These are phyloP conservation scores for Sporothrix inflata DNA, from an alignment of 2,329 filamentous ascomycete species.

Conservation along the genomic window DNA sequence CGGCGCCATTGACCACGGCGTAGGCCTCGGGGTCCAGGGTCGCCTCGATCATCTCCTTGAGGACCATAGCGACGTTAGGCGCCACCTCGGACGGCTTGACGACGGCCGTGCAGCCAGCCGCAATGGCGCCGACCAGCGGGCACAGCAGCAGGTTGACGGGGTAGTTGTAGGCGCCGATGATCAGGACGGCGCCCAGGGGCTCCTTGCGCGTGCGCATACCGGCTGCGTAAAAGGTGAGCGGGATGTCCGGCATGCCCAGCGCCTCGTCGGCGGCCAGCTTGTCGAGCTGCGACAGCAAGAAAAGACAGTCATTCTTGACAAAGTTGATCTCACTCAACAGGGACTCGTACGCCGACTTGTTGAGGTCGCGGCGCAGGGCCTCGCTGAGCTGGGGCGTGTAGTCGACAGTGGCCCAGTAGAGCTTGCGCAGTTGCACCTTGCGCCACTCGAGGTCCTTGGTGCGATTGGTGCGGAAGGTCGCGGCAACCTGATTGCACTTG, in stretches of 20 bases:
- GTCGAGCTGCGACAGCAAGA: constrained; percentile 75
- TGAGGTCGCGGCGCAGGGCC: constrained; percentile 76
- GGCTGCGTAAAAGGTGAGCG: constrained; percentile 68
- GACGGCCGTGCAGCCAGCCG: constrained; percentile 85
- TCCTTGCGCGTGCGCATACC: constrained; percentile 81
- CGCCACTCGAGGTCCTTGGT: constrained; percentile 84
- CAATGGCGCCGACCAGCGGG: constrained; percentile 85
- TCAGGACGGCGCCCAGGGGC: constrained; percentile 77
- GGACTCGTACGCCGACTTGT: constrained; percentile 77
- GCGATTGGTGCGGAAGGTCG: constrained; percentile 75
- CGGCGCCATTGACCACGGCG: constrained; percentile 75
- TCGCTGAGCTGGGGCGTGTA: constrained; percentile 72
- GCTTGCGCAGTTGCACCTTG: constrained; percentile 82
- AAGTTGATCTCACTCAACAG: constrained; percentile 75
- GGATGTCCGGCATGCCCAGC: constrained; percentile 63
- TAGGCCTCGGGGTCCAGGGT: constrained; percentile 79
- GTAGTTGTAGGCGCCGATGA: constrained; percentile 95
- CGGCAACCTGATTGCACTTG: constrained; percentile 63
- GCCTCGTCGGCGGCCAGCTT: constrained; percentile 83
- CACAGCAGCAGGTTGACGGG: constrained; percentile 79
- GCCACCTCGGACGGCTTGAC: constrained; percentile 89
- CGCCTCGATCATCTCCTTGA: constrained; percentile 76
- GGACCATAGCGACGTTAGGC: constrained; percentile 73
- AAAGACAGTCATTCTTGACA: constrained; percentile 79
- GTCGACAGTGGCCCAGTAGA: constrained; percentile 92